Conservation (phyloP, 371 early-diverging fungal species). For the Nematocida minor region DNA sequence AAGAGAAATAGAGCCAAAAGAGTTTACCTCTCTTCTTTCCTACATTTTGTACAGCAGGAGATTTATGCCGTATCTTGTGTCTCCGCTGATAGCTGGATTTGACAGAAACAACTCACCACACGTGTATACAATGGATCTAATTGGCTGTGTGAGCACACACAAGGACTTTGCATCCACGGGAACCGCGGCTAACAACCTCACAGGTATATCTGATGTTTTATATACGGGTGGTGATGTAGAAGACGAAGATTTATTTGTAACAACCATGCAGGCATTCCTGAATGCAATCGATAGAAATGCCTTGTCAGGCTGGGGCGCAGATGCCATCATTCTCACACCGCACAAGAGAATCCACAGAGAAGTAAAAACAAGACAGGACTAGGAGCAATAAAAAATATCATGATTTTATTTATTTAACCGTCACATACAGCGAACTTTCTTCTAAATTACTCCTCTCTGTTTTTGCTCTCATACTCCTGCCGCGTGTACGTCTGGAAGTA, state of each 20-base stretch:
- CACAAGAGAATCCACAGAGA: constrained; percentile 48
- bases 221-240: constrained; percentile 85
- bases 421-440: background rate
- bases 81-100: constrained; percentile 88
- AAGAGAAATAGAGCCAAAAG: constrained; percentile 85
- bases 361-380: constrained; percentile 63
- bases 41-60: constrained; percentile 87
- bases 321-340: constrained; percentile 61
- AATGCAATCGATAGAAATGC: constrained; percentile 95
- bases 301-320: constrained; percentile 93
- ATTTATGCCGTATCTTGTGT: constrained; percentile 87
- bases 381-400: background rate
- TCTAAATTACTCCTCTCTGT: background rate
- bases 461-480: constrained; percentile 44
- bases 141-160: constrained; percentile 88
- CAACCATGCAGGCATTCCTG: constrained; percentile 85
- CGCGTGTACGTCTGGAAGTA: constrained; percentile 47
- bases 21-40: constrained; percentile 84
- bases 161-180: constrained; percentile 91
- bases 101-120: constrained; percentile 73
- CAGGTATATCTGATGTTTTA: constrained; percentile 91
- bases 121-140: constrained; percentile 86
- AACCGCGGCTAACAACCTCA: constrained; percentile 78
- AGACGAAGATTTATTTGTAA: constrained; percentile 92
- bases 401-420: background rate